Evolutionary conservation across 2,329 filamentous ascomycete genomes (phyloP).

Genomic region (Diaporthe eres): DNA sequence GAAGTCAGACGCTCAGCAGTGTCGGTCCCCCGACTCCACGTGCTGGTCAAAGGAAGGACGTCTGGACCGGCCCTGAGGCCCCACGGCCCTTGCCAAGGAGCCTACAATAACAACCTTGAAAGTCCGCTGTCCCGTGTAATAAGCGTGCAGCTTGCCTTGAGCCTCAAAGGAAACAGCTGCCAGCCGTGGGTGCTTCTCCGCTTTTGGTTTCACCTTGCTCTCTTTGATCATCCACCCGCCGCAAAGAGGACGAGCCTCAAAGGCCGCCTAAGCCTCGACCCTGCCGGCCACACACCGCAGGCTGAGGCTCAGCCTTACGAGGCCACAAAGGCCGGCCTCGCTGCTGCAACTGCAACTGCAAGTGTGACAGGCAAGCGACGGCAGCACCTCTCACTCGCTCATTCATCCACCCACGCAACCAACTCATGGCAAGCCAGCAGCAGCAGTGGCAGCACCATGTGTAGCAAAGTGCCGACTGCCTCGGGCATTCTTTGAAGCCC

Average conservation of each 20-base stretch:
- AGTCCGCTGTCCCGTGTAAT: background rate
- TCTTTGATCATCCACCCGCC: slow-evolving; percentile 3
- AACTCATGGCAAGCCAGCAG: background rate
- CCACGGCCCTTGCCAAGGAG: slow-evolving; percentile 2
- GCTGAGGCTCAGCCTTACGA: slow-evolving; percentile 28
- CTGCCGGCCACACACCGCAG: background rate
- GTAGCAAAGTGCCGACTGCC: slow-evolving; percentile 25
- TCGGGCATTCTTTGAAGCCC: slow-evolving; percentile 22
- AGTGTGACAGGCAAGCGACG: slow-evolving; percentile 4
- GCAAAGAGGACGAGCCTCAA: slow-evolving; percentile 18
- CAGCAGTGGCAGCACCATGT: background rate
- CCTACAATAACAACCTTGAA: background rate
- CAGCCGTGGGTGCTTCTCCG: slow-evolving; percentile 10
- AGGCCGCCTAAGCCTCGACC: slow-evolving; percentile 20
- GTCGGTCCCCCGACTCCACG: slow-evolving; percentile 6
- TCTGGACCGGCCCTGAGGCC: slow-evolving; percentile 20
- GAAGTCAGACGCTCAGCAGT: background rate
- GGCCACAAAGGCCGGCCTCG: slow-evolving; percentile 25
- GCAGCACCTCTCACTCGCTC: background rate
- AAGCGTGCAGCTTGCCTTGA: background rate
- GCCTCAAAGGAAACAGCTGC: slow-evolving; percentile 13
- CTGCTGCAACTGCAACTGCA: slow-evolving; percentile 16
- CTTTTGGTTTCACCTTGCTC: slow-evolving; percentile 28
- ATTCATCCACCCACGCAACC: background rate
- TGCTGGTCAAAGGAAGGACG: slow-evolving; percentile 25